Conservation (phyloP, 1,284 basidiomycete species). For the Bjerkandera adusta region DNA sequence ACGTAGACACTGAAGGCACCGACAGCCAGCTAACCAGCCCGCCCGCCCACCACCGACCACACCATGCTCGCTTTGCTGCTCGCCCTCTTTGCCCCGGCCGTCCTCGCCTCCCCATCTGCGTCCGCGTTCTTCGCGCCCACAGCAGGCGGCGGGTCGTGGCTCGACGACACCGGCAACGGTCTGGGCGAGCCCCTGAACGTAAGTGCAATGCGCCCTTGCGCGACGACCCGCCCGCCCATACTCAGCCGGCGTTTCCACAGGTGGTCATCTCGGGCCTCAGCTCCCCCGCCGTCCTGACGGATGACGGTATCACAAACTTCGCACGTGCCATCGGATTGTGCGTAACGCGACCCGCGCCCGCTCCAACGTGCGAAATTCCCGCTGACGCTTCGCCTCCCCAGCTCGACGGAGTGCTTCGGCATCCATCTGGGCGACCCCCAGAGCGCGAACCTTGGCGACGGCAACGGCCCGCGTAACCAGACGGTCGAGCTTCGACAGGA, state of each 20-base stretch:
- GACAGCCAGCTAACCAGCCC: too few species aligned
- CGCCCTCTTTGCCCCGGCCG: conserved; percentile 14
- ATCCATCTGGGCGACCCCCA: conserved; percentile 64
- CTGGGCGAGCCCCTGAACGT: conserved; percentile 73
- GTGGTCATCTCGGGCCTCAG: conserved; percentile 62
- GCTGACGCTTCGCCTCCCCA: conserved; percentile 30
- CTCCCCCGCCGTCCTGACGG: conserved; percentile 65
- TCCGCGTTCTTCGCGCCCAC: conserved; percentile 43
- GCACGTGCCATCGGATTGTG: conserved; percentile 67
- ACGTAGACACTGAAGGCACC: too few species aligned
- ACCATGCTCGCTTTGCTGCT: conserved; percentile 10
- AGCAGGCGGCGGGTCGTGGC: conserved; percentile 49
- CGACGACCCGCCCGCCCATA: neutral
- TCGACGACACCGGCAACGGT: conserved; percentile 44
- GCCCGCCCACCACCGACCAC: too few species aligned
- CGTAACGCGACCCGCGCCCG: conserved; percentile 18
- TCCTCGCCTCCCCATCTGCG: conserved; percentile 4
- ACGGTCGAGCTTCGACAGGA: conserved; percentile 67
- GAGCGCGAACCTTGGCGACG: conserved; percentile 71
- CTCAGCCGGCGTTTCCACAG: conserved; percentile 40
- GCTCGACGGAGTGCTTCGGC: conserved; percentile 72
- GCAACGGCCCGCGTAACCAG: conserved; percentile 58
- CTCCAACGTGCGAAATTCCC: neutral
- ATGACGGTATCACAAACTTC: conserved; percentile 56
- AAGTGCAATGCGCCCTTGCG: conserved; percentile 18